A percentile compares a stretch with the other conserved stretches of the same genome.
Conservation (phyloP, 768 basidiomycete genomes). For the Boletus speciosus region DNA sequence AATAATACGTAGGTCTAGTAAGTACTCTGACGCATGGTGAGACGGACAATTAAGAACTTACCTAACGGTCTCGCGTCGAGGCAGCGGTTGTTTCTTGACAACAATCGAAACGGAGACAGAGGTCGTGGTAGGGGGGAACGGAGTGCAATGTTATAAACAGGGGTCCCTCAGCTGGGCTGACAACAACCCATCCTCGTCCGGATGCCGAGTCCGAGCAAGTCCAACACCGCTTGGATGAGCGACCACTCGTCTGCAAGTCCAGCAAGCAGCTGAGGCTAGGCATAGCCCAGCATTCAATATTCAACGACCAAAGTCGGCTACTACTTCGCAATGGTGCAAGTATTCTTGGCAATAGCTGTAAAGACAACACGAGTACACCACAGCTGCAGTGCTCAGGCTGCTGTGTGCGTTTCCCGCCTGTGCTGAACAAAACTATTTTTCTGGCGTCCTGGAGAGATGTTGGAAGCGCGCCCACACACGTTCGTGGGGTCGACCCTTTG, state of each 20-base stretch:
- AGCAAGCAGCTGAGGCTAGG: neutral
- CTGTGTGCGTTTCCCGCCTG: neutral
- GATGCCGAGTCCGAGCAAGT: neutral
- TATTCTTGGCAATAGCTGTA: neutral
- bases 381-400: neutral
- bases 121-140: neutral
- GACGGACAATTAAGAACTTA: neutral
- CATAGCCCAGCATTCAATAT: neutral
- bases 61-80: neutral
- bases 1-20: neutral
- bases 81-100: too few species aligned
- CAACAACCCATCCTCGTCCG: neutral
- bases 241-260: neutral
- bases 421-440: neutral
- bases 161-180: neutral
- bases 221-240: neutral
- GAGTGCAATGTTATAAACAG: neutral
- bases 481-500: neutral
- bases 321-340: too few species aligned
- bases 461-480: conserved; percentile 6
- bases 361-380: neutral
- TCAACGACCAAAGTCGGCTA: neutral
- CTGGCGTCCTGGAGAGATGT: neutral
- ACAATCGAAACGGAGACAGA: neutral
- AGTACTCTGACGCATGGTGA: neutral